phyloP scores from a whole-genome alignment of 306 rosid species.

The Begonia loranthoides region DNA sequence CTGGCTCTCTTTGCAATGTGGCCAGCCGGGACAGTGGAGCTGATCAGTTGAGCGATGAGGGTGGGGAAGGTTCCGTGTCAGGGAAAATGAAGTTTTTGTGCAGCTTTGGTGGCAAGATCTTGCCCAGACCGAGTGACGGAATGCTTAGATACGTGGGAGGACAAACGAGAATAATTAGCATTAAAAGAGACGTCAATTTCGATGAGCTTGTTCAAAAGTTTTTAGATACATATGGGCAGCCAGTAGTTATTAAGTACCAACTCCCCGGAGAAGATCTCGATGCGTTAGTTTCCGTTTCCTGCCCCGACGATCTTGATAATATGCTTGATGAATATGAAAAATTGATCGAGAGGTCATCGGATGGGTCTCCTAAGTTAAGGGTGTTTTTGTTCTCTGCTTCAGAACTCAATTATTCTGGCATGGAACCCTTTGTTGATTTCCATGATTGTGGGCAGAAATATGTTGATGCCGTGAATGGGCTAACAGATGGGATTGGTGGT shows the following conservation, averaged over 20 bases:
- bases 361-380: slow-evolving; percentile 71
- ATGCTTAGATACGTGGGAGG: slow-evolving; percentile 92
- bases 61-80: slow-evolving; percentile 42
- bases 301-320: slow-evolving; percentile 78
- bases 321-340: slow-evolving; percentile 91
- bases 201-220: slow-evolving; percentile 57
- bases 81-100: slow-evolving; percentile 70
- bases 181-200: slow-evolving; percentile 50
- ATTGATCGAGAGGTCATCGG: slow-evolving; percentile 52
- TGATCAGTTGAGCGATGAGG: slow-evolving; percentile 45
- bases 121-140: slow-evolving; percentile 84
- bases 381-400: slow-evolving; percentile 60
- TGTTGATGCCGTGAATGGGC: slow-evolving; percentile 75
- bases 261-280: slow-evolving; percentile 92
- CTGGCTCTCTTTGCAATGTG: slow-evolving; percentile 15
- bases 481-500: slow-evolving; percentile 25
- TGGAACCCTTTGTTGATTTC: slow-evolving; percentile 28
- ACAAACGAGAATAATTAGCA: slow-evolving; percentile 74
- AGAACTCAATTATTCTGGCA: slow-evolving; percentile 40
- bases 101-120: slow-evolving; percentile 78
- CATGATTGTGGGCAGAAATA: slow-evolving; percentile 55
- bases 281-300: slow-evolving; percentile 68
- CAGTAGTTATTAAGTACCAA: slow-evolving; percentile 74
- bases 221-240: slow-evolving; percentile 54
- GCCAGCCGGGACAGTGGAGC: slow-evolving; percentile 20